Conservation (phyloP, 148 eudicot genomes). For the Silene uniflora region DNA sequence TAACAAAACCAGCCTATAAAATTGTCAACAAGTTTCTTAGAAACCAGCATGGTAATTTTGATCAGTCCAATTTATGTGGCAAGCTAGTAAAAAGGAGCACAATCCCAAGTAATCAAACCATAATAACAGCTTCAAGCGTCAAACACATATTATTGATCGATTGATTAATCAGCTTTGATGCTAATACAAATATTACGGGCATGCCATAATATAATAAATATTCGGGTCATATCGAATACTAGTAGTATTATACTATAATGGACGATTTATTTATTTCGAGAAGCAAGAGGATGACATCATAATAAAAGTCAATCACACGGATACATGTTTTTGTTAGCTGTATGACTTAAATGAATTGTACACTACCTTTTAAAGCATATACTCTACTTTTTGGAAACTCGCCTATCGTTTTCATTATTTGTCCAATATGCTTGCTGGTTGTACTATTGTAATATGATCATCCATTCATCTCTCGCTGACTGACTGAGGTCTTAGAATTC, state of each 20-base stretch:
- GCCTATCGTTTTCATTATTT: too few relatives aligned
- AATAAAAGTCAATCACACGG: conserved; percentile 3
- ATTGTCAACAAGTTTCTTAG: conserved; percentile 37
- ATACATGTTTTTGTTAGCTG: neutral
- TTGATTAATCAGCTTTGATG: neutral
- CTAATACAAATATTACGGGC: neutral
- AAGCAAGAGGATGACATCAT: neutral
- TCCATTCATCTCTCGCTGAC: too few relatives aligned
- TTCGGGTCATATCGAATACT: too few relatives aligned
- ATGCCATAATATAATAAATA: too few relatives aligned
- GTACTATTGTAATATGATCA: too few relatives aligned
- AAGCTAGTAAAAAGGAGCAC: conserved; percentile 17
- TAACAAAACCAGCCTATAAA: conserved; percentile 35
- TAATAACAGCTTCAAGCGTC: conserved; percentile 5
- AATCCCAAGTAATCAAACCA: conserved; percentile 9
- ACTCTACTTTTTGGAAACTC: too few relatives aligned
- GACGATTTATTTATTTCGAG: neutral
- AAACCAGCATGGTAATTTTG: neutral
- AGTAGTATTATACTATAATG: too few relatives aligned
- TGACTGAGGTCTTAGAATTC: too few relatives aligned
- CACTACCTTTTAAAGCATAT: neutral
- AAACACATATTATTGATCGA: neutral
- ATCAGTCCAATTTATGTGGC: conserved; percentile 4
- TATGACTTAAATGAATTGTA: neutral
- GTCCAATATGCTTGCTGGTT: too few relatives aligned